Conservation (phyloP, 148 eudicot genomes). For the Chenopodium album region DNA sequence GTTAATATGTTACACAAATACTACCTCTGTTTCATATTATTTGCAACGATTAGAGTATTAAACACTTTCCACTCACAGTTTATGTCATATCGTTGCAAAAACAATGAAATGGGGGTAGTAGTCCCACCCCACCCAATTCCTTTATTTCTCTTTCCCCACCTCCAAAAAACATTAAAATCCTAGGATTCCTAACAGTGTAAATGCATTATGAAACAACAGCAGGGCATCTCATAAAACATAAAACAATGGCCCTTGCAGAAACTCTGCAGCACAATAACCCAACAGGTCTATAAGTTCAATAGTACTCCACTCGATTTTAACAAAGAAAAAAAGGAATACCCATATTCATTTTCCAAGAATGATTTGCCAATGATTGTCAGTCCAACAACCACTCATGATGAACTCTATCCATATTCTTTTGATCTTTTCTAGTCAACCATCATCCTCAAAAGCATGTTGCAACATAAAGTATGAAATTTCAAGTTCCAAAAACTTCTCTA, state of each 20-base stretch:
- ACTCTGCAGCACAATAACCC: neutral
- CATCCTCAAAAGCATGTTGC: neutral
- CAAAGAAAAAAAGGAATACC: too few species aligned
- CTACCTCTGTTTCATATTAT: too few species aligned
- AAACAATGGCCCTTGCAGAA: neutral
- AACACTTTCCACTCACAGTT: too few species aligned
- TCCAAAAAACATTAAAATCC: neutral
- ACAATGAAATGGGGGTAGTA: too few species aligned
- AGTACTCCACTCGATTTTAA: too few species aligned
- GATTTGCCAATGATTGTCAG: neutral
- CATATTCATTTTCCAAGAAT: neutral
- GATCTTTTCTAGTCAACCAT: neutral
- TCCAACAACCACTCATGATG: too few species aligned
- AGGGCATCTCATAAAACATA: neutral
- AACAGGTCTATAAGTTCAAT: neutral
- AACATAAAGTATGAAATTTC: neutral
- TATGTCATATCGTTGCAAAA: too few species aligned
- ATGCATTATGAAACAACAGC: neutral
- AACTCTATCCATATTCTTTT: neutral
- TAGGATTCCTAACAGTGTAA: too few species aligned
- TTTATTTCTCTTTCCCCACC: neutral
- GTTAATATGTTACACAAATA: too few species aligned
- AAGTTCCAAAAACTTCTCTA: neutral
- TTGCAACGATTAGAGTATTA: too few species aligned
- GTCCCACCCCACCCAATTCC: neutral